Evolutionary conservation across 441 rosid species (phyloP), one percentile per base, ranked within the genome.

Genomic region (Sinapis alba): DNA sequence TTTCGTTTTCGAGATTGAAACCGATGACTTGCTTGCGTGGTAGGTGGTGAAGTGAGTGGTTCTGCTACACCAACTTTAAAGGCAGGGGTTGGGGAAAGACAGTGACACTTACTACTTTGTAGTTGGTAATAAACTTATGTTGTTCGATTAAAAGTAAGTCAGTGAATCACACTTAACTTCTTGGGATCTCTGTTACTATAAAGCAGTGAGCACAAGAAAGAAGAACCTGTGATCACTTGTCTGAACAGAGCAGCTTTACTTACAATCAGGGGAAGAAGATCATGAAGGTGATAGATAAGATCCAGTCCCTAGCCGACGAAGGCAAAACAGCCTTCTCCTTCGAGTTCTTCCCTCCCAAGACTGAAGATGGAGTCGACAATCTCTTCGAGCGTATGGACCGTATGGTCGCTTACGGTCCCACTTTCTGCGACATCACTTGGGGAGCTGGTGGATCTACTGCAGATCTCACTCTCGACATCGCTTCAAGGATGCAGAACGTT

Each of bases 351-450:
- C 98, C 97, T 2, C 97, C 98, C 3, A 94, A 91, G 80, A 94
- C 98, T 0, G 96, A 91, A 24, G 98, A 94, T 74, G 98, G 96
- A 1, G 94, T 94, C 19, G 97, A 94, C 77, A 94, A 91, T 78
- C 89, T 94, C 60, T 91, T 94, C 79, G 98, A 94, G 63, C 80
- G 93, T 20, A 94, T 94, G 98, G 98, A 91, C 76, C 88, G 97
- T 0, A 91, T 94, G 98, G 98, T 91, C 20, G 78, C 87, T 28
- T 86, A 91, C 81, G 87, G 86, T 54, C 98, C 98, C 0, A 13
- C 96, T 9, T 94, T 94, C 83, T 93, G 98, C 76, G 98, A 93
- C 79, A 93, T 93, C 78, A 91, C 98, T n/a, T 93, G 98, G 98
- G 98, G 96, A 7, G 97, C 98, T 15, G 98, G 98, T 11, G 98